Conservation (phyloP, 345 rosid genomes). For the Erysimum cheiranthoides region DNA sequence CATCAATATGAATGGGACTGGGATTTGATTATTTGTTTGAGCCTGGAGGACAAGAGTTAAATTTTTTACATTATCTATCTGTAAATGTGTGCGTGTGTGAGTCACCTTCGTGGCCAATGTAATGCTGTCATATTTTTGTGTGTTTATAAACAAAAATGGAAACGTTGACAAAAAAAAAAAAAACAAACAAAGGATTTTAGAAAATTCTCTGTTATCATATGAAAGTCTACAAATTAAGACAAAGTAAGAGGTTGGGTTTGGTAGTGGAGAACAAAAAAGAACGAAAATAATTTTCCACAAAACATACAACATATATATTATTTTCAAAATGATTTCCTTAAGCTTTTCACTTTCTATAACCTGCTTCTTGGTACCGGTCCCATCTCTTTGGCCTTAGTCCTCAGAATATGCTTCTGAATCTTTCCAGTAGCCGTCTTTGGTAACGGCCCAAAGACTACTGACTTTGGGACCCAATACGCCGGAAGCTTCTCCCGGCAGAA, state of each 20-base stretch:
- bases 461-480: constrained; percentile 88
- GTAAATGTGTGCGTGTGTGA: not conserved
- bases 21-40: constrained; percentile 12
- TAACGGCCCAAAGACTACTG: constrained; percentile 78
- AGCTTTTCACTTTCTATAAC: constrained; percentile 46
- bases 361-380: constrained; percentile 71
- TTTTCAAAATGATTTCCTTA: constrained; percentile 14
- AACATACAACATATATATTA: constrained; percentile 25
- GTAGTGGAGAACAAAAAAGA: too few species aligned
- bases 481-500: constrained; percentile 75
- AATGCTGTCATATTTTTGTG: not conserved
- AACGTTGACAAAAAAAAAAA: not conserved
- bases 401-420: constrained; percentile 83
- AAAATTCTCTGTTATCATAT: not conserved
- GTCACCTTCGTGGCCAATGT: not conserved
- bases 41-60: constrained; percentile 3
- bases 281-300: constrained; percentile 3
- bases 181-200: not conserved
- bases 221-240: not conserved
- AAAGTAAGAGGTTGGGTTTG: too few species aligned
- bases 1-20: constrained; percentile 35
- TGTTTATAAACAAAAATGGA: not conserved
- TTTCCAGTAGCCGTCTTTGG: constrained; percentile 96
- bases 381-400: constrained; percentile 78
- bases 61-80: not conserved